Evolutionary conservation across 306 rosid genomes (phyloP).

Genomic region (Trichosanthes cucumerina): DNA sequence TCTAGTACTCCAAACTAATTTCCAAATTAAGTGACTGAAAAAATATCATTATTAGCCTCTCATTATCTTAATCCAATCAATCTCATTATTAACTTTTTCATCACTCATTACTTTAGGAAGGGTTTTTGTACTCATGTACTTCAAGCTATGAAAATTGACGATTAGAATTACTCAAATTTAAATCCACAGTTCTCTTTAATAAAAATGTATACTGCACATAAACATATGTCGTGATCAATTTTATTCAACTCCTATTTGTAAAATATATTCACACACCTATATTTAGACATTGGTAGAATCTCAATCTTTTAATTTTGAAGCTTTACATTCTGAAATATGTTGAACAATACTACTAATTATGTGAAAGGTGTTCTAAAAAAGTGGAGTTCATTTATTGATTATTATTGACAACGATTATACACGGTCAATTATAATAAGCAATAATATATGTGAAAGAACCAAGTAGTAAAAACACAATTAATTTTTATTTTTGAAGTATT

Average conservation of each 20-base stretch:
- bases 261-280: neutral
- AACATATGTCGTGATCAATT: no score
- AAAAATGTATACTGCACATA: no score
- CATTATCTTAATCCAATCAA: neutral
- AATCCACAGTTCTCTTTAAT: no score
- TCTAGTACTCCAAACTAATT: neutral
- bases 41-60: no score
- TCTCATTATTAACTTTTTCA: neutral
- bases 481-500: no score
- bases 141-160: neutral
- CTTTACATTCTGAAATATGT: no score
- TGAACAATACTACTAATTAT: neutral
- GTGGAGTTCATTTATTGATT: neutral
- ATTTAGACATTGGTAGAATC: neutral
- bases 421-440: neutral
- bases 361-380: neutral
- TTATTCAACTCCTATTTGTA: neutral
- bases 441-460: neutral
- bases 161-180: no score
- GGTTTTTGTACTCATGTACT: neutral
- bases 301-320: no score
- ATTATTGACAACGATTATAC: neutral
- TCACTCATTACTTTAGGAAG: neutral
- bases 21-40: neutral
- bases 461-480: no score